Evolutionary conservation across 352 stramenopile species (phyloP).

Genomic region (Pythium inflatum): DNA sequence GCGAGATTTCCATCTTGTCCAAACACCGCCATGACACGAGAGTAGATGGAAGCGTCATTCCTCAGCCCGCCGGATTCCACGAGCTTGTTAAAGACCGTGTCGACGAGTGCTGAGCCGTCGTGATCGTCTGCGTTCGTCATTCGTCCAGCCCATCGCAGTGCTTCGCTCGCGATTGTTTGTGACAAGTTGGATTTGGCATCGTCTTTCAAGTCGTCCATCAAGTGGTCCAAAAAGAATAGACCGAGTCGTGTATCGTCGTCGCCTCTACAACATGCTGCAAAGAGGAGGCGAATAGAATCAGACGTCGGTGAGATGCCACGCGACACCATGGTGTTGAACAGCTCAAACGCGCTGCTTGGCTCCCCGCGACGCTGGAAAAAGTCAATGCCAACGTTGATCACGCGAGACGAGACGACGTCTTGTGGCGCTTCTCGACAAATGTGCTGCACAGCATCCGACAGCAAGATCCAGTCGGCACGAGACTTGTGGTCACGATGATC

Average conservation of each 20-base stretch:
- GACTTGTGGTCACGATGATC: constrained; percentile 26
- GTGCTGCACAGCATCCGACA: constrained; percentile 40
- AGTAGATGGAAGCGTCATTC: constrained; percentile 31
- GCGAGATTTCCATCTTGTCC: constrained; percentile 52
- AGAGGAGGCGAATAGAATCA: constrained; percentile 61
- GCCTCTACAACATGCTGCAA: constrained; percentile 50
- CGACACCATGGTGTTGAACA: constrained; percentile 69
- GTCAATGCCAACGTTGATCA: constrained; percentile 73
- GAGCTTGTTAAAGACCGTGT: constrained; percentile 25
- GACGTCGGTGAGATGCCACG: constrained; percentile 47
- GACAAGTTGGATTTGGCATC: background rate
- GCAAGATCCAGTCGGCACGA: constrained; percentile 34
- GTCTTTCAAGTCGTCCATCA: constrained; percentile 18
- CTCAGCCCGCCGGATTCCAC: constrained; percentile 2
- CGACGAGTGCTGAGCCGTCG: background rate
- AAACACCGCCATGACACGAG: constrained; percentile 58
- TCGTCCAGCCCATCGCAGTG: constrained; percentile 51
- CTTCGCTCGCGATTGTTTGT: constrained; percentile 28
- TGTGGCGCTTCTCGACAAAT: constrained; percentile 49
- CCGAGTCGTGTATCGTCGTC: constrained; percentile 54
- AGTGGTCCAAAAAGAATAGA: constrained; percentile 67
- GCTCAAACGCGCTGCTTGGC: constrained; percentile 45
- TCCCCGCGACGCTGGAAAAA: constrained; percentile 62
- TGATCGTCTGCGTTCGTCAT: constrained; percentile 27
- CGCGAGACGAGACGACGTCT: constrained; percentile 44